Conservation (phyloP, 805 yeast species). For the Yarrowia yakushimensis region DNA sequence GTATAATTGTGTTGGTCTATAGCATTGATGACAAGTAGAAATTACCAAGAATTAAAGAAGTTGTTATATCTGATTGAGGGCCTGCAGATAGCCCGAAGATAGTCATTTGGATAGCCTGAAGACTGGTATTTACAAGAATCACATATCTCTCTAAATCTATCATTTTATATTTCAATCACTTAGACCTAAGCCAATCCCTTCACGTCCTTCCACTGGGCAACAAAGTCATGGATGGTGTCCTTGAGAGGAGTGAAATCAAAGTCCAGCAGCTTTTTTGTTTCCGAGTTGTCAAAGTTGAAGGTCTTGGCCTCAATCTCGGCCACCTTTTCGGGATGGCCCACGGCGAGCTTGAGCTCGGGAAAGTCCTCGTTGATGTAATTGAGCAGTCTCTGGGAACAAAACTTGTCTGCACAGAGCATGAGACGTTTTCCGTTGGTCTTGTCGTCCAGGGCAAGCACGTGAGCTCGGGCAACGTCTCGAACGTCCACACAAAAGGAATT, state of each 20-base stretch:
- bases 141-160: too few species aligned
- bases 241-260: constrained; percentile 1
- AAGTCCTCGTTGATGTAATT: constrained; percentile 27
- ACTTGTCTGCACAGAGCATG: constrained; percentile 29
- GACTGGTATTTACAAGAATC: too few species aligned
- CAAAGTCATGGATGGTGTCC: not conserved
- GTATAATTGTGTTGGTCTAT: too few species aligned
- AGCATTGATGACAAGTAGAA: too few species aligned
- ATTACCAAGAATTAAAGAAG: too few species aligned
- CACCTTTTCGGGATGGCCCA: not conserved
- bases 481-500: constrained; percentile 45
- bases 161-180: not conserved
- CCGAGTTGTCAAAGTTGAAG: constrained; percentile 16
- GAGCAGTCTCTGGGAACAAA: constrained; percentile 26
- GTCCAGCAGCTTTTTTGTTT: constrained; percentile 5
- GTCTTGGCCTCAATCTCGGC: not conserved
- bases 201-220: constrained; percentile 2
- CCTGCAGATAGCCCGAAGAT: too few species aligned
- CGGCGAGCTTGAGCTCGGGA: constrained; percentile 3
- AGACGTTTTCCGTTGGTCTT: constrained; percentile 32
- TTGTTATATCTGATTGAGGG: too few species aligned
- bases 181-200: not conserved
- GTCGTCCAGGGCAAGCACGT: constrained; percentile 46
- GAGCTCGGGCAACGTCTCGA: constrained; percentile 60
- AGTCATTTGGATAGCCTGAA: too few species aligned